phyloP scores from a whole-genome alignment of 1,139 yeast genomes.

The Suhomyces guaymorum region DNA sequence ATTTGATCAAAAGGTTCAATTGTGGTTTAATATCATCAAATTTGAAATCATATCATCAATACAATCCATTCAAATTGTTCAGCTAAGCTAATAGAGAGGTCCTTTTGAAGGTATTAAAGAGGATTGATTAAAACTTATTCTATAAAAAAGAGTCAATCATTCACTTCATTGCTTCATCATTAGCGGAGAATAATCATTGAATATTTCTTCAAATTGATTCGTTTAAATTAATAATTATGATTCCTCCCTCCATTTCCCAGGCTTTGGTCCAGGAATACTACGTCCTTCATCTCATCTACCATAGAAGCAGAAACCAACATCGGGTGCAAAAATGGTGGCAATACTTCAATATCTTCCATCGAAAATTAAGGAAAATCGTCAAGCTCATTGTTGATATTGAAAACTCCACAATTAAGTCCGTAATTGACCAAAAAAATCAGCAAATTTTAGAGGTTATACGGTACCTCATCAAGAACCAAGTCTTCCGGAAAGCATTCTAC shows the following conservation, averaged over 20 bases:
- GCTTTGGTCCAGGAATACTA: constrained; percentile 45
- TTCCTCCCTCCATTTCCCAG: background rate
- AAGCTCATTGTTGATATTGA: constrained; percentile 23
- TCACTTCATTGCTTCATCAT: too few relatives aligned
- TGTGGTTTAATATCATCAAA: too few relatives aligned
- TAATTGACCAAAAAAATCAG: constrained; percentile 16
- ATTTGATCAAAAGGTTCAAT: too few relatives aligned
- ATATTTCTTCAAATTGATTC: too few relatives aligned
- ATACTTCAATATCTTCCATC: constrained; percentile 60
- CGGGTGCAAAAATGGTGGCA: constrained; percentile 78
- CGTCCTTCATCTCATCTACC: constrained; percentile 61
- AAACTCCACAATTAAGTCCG: constrained; percentile 22
- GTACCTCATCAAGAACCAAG: constrained; percentile 36
- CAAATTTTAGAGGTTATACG: constrained; percentile 27
- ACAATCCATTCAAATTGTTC: too few relatives aligned
- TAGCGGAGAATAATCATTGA: too few relatives aligned
- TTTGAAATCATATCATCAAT: too few relatives aligned
- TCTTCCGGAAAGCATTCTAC: constrained; percentile 54
- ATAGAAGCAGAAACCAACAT: constrained; percentile 77
- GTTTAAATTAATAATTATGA: constrained; percentile 2
- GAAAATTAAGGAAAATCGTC: constrained; percentile 50
- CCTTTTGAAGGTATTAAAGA: too few relatives aligned
- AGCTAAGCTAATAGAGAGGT: too few relatives aligned
- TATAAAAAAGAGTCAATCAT: too few relatives aligned
- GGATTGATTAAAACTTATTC: too few relatives aligned